Evolutionary conservation across 2,329 filamentous ascomycete genomes (phyloP).

Genomic region (Colletotrichum sojae): DNA sequence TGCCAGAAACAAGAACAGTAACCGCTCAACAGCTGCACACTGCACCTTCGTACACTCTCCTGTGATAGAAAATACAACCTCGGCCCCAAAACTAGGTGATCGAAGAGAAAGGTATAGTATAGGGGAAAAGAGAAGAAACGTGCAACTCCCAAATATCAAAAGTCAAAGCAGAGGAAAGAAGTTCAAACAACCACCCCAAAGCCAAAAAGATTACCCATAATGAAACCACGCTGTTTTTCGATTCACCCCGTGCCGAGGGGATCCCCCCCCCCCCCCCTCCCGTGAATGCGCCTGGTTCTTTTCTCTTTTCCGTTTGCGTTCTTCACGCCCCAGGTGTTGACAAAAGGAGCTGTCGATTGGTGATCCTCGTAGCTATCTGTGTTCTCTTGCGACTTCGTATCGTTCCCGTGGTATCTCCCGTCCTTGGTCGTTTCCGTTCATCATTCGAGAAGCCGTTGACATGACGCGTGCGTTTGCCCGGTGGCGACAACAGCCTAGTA

Average conservation of each 20-base stretch:
- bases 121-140: neutral
- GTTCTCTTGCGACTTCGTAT: conserved; percentile 25
- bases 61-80: conserved; percentile 9
- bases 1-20: neutral
- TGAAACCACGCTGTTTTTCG: conserved; percentile 20
- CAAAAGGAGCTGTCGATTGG: neutral
- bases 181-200: conserved; percentile 30
- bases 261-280: neutral
- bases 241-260: neutral
- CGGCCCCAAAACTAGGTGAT: neutral
- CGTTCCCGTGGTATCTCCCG: conserved; percentile 18
- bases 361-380: conserved; percentile 13
- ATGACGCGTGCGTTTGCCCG: neutral
- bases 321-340: neutral
- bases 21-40: conserved; percentile 29
- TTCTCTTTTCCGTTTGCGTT: neutral
- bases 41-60: conserved; percentile 38
- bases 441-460: conserved; percentile 23
- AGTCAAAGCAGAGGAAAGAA: neutral
- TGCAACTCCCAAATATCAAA: neutral
- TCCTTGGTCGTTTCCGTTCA: conserved; percentile 20
- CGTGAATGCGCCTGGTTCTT: conserved; percentile 17
- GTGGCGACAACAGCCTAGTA: conserved; percentile 9
- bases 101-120: conserved; percentile 1
- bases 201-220: conserved; percentile 16